Base-by-base conservation (phyloP, 192 early-diverging fungal species). In the Backusella sp. region DNA sequence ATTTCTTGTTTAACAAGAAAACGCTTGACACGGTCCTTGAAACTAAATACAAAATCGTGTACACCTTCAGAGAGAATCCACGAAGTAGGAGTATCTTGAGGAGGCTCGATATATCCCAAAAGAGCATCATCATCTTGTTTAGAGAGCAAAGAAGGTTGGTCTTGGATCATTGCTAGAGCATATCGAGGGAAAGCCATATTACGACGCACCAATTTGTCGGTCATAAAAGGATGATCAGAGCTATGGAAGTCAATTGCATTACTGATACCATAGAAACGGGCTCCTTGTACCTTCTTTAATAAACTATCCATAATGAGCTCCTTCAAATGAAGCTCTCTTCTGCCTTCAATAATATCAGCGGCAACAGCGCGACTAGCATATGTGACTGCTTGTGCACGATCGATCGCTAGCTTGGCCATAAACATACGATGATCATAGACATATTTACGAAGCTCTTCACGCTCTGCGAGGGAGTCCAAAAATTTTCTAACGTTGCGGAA, bases 271-370 rank as follows among this genome's bases (percentile, higher is more conserved):
- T 86, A 70, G 70, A 87, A 89, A 28, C 82, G 66, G 26, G 80
- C 82, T 53, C 77, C 75, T 37, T 85, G 79, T n/a, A 86, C 85
- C 46, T 85, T 83, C 8, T 79, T 78, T 30, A 88, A 73, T 21
- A 89, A 66, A 62, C 81, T 83, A 44, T 83, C 83, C 66, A 89
- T 86, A 21, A 89, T 81, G 12, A 89, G 68, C 70, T 89, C 88
- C 66, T 88, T 88, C 23, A 85, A 77, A 44, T 83, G 81, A 77
- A 89, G 86, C 59, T 88, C 84, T 19, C 83, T 71, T 21, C 77
- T 68, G 1, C 87, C 88, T 56, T 88, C 84, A 0, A 89, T 81
- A 62, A 89, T 87, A 36, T 86, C 84, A 59, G 82, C 80, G 30
- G 88, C 88, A 82, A 89, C 77, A 1, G 84, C 76, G 39, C 81